Base-by-base conservation (phyloP, 257 asterid genomes). In the Leptodermis oblonga region DNA sequence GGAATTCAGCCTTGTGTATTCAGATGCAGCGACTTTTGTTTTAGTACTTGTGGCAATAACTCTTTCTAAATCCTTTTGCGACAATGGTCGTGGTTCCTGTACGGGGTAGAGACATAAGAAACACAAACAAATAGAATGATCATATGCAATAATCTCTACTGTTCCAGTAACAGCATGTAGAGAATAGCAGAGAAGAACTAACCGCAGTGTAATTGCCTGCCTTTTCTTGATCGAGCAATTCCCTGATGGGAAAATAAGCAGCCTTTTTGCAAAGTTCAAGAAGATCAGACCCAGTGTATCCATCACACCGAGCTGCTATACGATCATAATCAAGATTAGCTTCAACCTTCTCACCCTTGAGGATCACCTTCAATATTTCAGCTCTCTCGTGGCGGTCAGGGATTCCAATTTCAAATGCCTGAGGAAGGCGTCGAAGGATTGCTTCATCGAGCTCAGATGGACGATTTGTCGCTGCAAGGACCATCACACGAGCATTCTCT, bases 401-500 rank as follows among this genome's bases (percentile, higher is more conserved):
- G 28, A 82, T 46, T 69, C 97, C 97, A 62, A 94, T 83, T 82
- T 94, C 97, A 82, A 94, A 94, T 67, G 97, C 85, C 82, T 89
- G 99, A 67, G 99, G 96, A 68, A 94, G 87, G 70, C 97, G 97
- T 52, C 97, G 82, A 65, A 94, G 94, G 73, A 93, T 90, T 70
- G 99, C 97, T 79, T 91, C 99, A 78, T 93, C 99, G 68, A 93
- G 99, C 81, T 93, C 97, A 22, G 96, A 93, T 72, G 99, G 99
- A 58, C 95, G 96, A 78, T 93, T 93, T 62, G 99, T 93, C 1
- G 99, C 99, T 67, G 96, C 92, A 41, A 93, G 97, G 68, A 93
- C 99, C 97, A 89, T 90, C 69, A 90, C 97, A 70, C 82, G 88
- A 74, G 99, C 96, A 78, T 87, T 70, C 51, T 86, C 97, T 89